Percentiles rank a stretch among this genome's conserved stretches.
These are phyloP conservation scores for Trichoderma parareesei DNA, from an alignment of 495 filamentous ascomycete genomes.

Conservation along the genomic window DNA sequence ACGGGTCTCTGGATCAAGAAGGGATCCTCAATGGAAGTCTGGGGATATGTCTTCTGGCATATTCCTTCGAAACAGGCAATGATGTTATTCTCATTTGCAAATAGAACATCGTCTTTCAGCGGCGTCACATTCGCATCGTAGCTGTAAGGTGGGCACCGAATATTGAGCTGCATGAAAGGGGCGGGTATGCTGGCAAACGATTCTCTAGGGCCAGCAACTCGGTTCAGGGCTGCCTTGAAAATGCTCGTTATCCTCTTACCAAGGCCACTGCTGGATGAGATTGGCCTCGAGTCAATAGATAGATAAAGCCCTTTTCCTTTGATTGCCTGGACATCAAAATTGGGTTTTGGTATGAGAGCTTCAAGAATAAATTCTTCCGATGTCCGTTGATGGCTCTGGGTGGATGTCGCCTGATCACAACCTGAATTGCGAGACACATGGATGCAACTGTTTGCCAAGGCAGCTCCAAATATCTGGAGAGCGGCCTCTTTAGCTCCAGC, in stretches of 20 bases:
- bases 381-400: neutral
- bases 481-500: slow-evolving; percentile 56
- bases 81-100: slow-evolving; percentile 52
- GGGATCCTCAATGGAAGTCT: neutral
- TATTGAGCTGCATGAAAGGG: slow-evolving; percentile 67
- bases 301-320: slow-evolving; percentile 54
- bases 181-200: slow-evolving; percentile 34
- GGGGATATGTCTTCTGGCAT: slow-evolving; percentile 40
- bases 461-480: slow-evolving; percentile 60
- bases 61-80: slow-evolving; percentile 42
- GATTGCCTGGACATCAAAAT: slow-evolving; percentile 46
- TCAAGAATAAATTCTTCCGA: slow-evolving; percentile 29
- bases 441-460: slow-evolving; percentile 45
- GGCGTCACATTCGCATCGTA: slow-evolving; percentile 92
- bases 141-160: slow-evolving; percentile 57
- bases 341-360: slow-evolving; percentile 50
- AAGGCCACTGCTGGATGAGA: slow-evolving; percentile 55
- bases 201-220: slow-evolving; percentile 4
- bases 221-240: slow-evolving; percentile 20
- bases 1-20: neutral
- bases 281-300: slow-evolving; percentile 69
- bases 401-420: neutral
- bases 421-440: slow-evolving; percentile 11
- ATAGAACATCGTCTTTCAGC: slow-evolving; percentile 81
- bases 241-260: slow-evolving; percentile 54